phyloP scores from a whole-genome alignment of 2,329 filamentous ascomycete species.

The Alternaria brassicae region DNA sequence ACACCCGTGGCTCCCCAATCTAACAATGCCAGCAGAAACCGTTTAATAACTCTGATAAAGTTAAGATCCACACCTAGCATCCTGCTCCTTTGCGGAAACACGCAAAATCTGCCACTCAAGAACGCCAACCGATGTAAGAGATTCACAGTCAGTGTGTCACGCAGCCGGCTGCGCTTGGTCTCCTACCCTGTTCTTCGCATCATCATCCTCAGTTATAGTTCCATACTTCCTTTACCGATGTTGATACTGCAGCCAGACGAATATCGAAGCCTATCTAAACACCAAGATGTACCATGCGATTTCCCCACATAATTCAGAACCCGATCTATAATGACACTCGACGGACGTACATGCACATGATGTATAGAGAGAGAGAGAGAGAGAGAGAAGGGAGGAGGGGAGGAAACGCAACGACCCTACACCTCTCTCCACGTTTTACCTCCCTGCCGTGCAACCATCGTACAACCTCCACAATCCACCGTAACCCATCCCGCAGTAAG shows the following conservation, averaged over 20 bases:
- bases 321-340: background rate
- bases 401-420: background rate
- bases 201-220: slow-evolving; percentile 1
- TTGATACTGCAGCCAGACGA: slow-evolving; percentile 6
- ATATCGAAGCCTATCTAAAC: slow-evolving; percentile 11
- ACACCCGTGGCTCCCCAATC: slow-evolving; percentile 15
- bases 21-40: slow-evolving; percentile 21
- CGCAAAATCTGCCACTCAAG: background rate
- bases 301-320: slow-evolving; percentile 18
- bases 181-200: background rate
- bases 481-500: background rate
- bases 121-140: slow-evolving; percentile 14
- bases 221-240: slow-evolving; percentile 3
- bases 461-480: background rate
- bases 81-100: slow-evolving; percentile 17
- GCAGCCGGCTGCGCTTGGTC: slow-evolving; percentile 1
- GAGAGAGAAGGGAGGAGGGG: background rate
- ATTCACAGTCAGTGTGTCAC: slow-evolving; percentile 10
- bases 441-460: background rate
- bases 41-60: slow-evolving; percentile 41
- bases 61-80: slow-evolving; percentile 37
- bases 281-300: background rate
- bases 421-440: slow-evolving; percentile 4
- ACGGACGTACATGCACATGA: slow-evolving; percentile 8
- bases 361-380: background rate